These are phyloP conservation scores for Clavariopsis aquatica DNA, from an alignment of 495 filamentous ascomycete species.

Conservation along the genomic window DNA sequence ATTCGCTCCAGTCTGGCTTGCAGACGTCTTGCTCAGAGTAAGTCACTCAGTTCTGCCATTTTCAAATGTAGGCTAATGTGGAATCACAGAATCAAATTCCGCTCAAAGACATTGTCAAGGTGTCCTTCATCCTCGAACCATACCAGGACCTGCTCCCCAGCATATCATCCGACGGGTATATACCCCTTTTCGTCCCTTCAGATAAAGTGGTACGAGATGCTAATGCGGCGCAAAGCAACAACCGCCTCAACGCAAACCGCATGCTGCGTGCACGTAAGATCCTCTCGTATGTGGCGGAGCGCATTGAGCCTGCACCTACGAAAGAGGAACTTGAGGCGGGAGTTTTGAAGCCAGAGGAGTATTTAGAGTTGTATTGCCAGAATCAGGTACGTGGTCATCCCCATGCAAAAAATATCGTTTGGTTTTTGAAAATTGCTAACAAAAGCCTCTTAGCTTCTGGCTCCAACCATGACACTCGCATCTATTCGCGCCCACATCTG, in stretches of 20 bases:
- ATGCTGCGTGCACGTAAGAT: conserved; percentile 97
- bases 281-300: conserved; percentile 85
- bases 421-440: background rate
- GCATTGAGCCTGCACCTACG: conserved; percentile 68
- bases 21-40: conserved; percentile 81
- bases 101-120: conserved; percentile 87
- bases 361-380: conserved; percentile 91
- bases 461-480: conserved; percentile 81
- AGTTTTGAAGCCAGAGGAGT: conserved; percentile 79
- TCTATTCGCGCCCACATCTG: conserved; percentile 88
- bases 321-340: conserved; percentile 52
- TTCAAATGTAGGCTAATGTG: background rate
- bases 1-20: conserved; percentile 84
- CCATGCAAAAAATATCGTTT: background rate
- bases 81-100: conserved; percentile 71
- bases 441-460: conserved; percentile 43
- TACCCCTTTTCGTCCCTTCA: conserved; percentile 26
- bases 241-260: conserved; percentile 89
- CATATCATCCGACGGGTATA: conserved; percentile 45
- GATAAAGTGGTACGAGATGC: conserved; percentile 28
- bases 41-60: conserved; percentile 13
- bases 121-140: conserved; percentile 87
- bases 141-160: conserved; percentile 72
- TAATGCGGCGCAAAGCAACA: conserved; percentile 58
- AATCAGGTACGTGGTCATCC: conserved; percentile 65